Evolutionary conservation across 140 eudicot species (phyloP).

Genomic region (Bidens hawaiensis): DNA sequence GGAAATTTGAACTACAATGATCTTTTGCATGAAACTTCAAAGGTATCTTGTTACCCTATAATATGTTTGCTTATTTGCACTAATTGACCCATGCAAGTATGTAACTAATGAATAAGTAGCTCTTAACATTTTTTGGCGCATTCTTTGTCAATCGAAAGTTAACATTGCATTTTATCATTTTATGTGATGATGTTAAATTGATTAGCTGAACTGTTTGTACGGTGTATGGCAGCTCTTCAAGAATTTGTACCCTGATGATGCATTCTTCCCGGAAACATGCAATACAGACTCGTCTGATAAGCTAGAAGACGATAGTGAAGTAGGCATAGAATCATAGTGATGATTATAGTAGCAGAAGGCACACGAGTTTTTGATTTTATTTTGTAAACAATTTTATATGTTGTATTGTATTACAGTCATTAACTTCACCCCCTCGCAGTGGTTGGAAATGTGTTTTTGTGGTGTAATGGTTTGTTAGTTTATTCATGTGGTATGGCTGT

Average conservation of each 20-base stretch:
- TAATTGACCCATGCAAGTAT: not conserved
- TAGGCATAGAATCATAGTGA: conserved; percentile 22
- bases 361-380: not conserved
- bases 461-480: not conserved
- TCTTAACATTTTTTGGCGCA: not conserved
- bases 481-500: no score
- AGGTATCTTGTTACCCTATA: conserved; percentile 35
- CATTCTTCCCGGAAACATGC: conserved; percentile 51
- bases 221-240: conserved; percentile 42
- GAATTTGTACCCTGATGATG: conserved; percentile 59
- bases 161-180: not conserved
- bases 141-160: not conserved
- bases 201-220: not conserved
- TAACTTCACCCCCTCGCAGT: not conserved
- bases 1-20: conserved; percentile 56
- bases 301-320: conserved; percentile 38
- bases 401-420: conserved; percentile 21
- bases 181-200: not conserved
- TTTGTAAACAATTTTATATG: conserved; percentile 1
- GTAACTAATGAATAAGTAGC: not conserved
- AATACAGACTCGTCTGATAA: conserved; percentile 38
- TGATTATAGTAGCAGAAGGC: conserved; percentile 10
- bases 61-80: not conserved
- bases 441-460: conserved; percentile 12
- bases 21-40: conserved; percentile 44